phyloP scores from a whole-genome alignment of 192 early-diverging fungal genomes.

The Kappamyces sp. region DNA sequence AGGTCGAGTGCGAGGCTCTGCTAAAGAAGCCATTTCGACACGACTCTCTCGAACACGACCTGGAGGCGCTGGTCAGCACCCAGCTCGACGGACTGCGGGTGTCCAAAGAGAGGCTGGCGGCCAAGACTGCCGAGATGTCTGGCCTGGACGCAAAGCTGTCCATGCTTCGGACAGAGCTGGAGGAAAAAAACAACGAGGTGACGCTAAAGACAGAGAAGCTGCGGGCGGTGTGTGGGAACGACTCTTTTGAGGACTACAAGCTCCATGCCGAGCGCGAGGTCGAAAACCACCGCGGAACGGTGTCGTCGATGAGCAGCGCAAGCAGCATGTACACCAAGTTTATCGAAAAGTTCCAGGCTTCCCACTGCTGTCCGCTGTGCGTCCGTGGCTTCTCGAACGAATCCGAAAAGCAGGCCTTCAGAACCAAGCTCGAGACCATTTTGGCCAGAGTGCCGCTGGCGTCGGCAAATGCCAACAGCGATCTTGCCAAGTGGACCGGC shows the following conservation, averaged over 20 bases:
- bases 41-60: not conserved
- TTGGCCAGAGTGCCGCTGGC: conserved; percentile 27
- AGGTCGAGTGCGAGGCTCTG: not conserved
- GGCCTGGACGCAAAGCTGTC: conserved; percentile 20
- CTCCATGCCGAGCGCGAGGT: conserved; percentile 16
- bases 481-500: conserved; percentile 10
- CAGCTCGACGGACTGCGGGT: not conserved
- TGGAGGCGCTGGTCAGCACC: conserved; percentile 3
- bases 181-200: conserved; percentile 15
- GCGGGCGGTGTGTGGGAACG: conserved; percentile 16
- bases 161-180: conserved; percentile 8
- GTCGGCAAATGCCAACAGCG: conserved; percentile 16
- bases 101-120: conserved; percentile 3
- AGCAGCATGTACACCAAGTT: conserved; percentile 61
- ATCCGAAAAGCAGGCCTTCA: conserved; percentile 31
- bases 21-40: conserved; percentile 4
- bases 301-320: conserved; percentile 47
- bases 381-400: conserved; percentile 60
- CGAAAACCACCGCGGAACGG: not conserved
- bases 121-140: conserved; percentile 4
- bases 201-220: conserved; percentile 6
- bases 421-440: conserved; percentile 27
- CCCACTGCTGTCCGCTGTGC: conserved; percentile 78
- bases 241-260: conserved; percentile 18
- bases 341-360: conserved; percentile 54